Conservation (phyloP, 306 rosid species). For the Cajanus cajan region DNA sequence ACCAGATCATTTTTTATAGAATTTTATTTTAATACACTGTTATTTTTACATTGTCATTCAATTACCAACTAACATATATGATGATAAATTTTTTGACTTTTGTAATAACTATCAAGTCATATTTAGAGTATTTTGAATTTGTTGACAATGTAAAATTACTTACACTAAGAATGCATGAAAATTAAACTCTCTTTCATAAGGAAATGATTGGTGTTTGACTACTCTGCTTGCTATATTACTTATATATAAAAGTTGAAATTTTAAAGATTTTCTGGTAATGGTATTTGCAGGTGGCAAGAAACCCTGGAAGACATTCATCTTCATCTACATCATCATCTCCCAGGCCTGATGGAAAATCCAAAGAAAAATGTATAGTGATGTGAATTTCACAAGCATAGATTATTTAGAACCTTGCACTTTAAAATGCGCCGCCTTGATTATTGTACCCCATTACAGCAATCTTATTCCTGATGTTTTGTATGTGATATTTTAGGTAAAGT, state of each 20-base stretch:
- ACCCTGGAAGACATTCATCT: constrained; percentile 45
- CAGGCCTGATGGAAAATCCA: constrained; percentile 68
- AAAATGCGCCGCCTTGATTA: constrained; percentile 38
- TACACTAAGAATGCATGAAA: background rate
- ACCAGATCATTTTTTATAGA: background rate
- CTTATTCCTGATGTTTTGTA: constrained; percentile 34
- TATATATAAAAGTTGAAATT: background rate
- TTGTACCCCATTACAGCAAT: constrained; percentile 26
- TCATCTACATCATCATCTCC: constrained; percentile 40
- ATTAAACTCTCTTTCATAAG: background rate
- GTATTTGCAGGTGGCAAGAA: constrained; percentile 65
- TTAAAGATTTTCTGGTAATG: constrained; percentile 13
- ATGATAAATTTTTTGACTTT: background rate
- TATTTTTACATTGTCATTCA: background rate
- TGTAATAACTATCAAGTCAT: background rate
- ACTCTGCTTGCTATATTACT: background rate
- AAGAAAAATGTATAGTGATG: constrained; percentile 90
- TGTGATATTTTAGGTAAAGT: constrained; percentile 43
- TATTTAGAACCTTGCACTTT: constrained; percentile 44
- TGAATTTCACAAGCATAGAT: constrained; percentile 43
- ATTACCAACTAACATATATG: background rate
- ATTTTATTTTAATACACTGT: background rate
- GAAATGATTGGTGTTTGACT: constrained; percentile 2
- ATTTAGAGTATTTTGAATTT: background rate
- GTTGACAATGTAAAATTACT: background rate